Conservation (phyloP, 2,329 filamentous ascomycete species). For the Fusarium domesticum region DNA sequence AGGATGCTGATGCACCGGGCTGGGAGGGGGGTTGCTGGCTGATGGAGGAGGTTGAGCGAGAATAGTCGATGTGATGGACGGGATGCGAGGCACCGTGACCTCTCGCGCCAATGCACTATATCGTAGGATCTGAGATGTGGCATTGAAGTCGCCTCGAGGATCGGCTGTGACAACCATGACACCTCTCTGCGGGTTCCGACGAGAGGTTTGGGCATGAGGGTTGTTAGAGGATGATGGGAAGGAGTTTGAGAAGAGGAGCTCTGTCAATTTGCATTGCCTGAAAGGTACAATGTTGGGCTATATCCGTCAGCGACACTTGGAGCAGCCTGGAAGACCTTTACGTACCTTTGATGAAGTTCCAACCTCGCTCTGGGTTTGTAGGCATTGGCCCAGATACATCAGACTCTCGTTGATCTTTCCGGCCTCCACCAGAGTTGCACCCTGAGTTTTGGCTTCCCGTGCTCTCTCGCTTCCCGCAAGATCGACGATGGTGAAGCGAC, state of each 20-base stretch:
- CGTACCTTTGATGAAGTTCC: conserved; percentile 69
- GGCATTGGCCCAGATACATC: conserved; percentile 96
- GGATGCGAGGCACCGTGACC: conserved; percentile 85
- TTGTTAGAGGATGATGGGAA: conserved; percentile 62
- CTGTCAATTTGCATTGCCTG: conserved; percentile 80
- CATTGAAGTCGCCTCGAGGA: conserved; percentile 89
- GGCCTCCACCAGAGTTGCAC: conserved; percentile 87
- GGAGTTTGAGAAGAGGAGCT: conserved; percentile 83
- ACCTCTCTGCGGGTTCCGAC: conserved; percentile 75
- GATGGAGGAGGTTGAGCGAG: conserved; percentile 36
- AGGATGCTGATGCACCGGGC: conserved; percentile 35
- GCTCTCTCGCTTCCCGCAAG: conserved; percentile 91
- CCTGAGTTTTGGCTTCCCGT: conserved; percentile 88
- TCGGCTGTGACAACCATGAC: conserved; percentile 98
- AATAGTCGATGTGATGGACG: conserved; percentile 75
- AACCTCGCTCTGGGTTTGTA: conserved; percentile 88
- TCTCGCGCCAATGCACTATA: conserved; percentile 92
- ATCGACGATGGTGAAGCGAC: conserved; percentile 83
- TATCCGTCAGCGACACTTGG: conserved; percentile 16
- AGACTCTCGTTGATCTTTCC: conserved; percentile 98
- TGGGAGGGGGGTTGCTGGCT: conserved; percentile 25
- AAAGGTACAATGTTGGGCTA: conserved; percentile 73
- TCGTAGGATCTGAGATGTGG: conserved; percentile 90
- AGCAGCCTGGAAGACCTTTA: neutral
- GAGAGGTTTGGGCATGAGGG: conserved; percentile 36